Conservation (phyloP, 1,284 basidiomycete genomes). For the Athelia sp. region DNA sequence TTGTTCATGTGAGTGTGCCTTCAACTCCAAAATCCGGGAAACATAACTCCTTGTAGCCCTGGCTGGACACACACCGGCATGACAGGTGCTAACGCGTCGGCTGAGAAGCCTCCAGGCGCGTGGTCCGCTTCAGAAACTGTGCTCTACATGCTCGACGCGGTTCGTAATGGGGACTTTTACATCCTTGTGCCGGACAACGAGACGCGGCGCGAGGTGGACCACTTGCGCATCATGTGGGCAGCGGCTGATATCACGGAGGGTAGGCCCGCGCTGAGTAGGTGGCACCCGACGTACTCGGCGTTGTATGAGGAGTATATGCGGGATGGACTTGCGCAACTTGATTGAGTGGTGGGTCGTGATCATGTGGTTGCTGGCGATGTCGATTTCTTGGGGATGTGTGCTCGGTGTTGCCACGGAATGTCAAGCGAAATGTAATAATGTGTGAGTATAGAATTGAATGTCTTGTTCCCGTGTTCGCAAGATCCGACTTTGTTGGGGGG, state of each 20-base stretch:
- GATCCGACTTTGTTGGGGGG: too few species aligned
- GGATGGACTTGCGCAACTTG: conserved; percentile 47
- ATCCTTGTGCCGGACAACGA: conserved; percentile 91
- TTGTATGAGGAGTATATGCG: conserved; percentile 74
- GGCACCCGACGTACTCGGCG: conserved; percentile 70
- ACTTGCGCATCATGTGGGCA: conserved; percentile 79
- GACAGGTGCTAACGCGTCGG: conserved; percentile 35
- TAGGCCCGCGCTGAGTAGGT: conserved; percentile 72
- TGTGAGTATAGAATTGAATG: too few species aligned
- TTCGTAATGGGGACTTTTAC: conserved; percentile 84
- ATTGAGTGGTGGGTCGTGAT: too few species aligned
- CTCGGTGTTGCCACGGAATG: too few species aligned
- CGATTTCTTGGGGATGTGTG: too few species aligned
- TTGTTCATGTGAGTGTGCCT: conserved; percentile 70
- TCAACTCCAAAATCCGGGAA: conserved; percentile 4
- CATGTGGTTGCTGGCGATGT: too few species aligned
- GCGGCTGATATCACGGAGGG: conserved; percentile 79
- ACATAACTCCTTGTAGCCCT: conserved; percentile 43
- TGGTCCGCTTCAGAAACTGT: conserved; percentile 90
- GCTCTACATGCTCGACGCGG: conserved; percentile 82
- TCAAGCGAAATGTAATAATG: too few species aligned
- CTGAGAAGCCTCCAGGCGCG: conserved; percentile 78
- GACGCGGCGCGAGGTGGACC: conserved; percentile 67
- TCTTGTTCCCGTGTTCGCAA: too few species aligned
- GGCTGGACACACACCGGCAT: conserved; percentile 83